A percentile compares a stretch with the other conserved stretches of the same genome.
Conservation (phyloP, 352 stramenopile genomes). For the Phytophthora multivora region DNA sequence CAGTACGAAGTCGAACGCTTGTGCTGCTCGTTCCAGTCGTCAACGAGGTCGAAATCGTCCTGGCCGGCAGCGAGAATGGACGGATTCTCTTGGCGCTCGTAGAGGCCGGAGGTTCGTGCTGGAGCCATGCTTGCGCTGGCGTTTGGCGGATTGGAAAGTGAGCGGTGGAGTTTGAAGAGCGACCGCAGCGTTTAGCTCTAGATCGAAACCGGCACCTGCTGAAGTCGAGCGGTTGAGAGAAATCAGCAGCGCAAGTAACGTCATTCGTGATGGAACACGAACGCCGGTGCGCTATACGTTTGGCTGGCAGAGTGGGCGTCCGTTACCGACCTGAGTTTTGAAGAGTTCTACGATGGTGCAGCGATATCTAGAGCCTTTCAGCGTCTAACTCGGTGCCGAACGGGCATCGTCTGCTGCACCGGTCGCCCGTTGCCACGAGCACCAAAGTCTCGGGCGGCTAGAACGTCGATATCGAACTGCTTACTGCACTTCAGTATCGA, state of each 20-base stretch:
- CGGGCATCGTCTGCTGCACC: conserved; percentile 7
- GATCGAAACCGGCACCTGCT: conserved; percentile 2
- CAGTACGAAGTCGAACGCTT: conserved; percentile 4
- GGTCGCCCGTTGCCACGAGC: not conserved
- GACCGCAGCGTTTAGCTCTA: not conserved
- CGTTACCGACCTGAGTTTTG: not conserved
- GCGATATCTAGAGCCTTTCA: not conserved
- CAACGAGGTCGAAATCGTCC: conserved; percentile 20
- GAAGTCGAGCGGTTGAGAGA: conserved; percentile 16
- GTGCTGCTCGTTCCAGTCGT: conserved; percentile 24
- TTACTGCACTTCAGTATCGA: no score
- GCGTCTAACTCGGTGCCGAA: not conserved
- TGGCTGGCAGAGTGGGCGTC: not conserved
- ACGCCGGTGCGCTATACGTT: conserved; percentile 17
- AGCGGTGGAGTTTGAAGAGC: not conserved
- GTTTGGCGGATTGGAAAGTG: conserved; percentile 27
- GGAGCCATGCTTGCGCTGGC: conserved; percentile 12
- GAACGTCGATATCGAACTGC: not conserved
- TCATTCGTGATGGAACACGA: conserved; percentile 4
- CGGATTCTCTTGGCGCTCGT: conserved; percentile 16
- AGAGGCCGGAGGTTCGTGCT: conserved; percentile 8
- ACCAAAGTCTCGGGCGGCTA: not conserved
- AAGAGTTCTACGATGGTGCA: not conserved
- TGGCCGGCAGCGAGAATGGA: conserved; percentile 28
- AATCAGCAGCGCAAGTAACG: conserved; percentile 36